Conservation (phyloP, 1,139 yeast genomes). For the Barnettozyma hawaiiensis region DNA sequence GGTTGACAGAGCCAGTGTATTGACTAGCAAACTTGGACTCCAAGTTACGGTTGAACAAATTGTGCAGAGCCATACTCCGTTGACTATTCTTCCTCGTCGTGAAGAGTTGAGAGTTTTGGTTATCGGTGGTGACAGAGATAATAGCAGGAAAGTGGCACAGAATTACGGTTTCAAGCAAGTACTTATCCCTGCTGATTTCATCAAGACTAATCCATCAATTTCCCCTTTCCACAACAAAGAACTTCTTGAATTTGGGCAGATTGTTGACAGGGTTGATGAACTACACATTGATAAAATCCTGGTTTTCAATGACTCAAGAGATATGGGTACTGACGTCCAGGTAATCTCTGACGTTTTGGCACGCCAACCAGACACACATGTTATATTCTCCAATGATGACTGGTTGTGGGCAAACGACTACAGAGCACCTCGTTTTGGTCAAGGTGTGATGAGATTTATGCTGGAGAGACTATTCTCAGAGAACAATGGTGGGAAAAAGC, state of each 20-base stretch:
- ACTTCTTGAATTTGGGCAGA: conserved; percentile 39
- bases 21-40: conserved; percentile 47
- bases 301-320: conserved; percentile 89
- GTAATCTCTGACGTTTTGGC: conserved; percentile 66
- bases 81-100: conserved; percentile 51
- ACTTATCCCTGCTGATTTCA: conserved; percentile 68
- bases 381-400: conserved; percentile 83
- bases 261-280: conserved; percentile 28
- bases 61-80: conserved; percentile 90
- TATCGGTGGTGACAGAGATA: conserved; percentile 77
- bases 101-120: conserved; percentile 59
- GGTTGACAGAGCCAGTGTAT: conserved; percentile 47
- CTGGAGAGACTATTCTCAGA: conserved; percentile 60
- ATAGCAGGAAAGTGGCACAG: conserved; percentile 64
- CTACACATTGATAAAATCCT: conserved; percentile 70
- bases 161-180: conserved; percentile 80
- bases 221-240: conserved; percentile 71
- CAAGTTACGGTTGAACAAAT: conserved; percentile 58
- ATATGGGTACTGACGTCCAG: conserved; percentile 83
- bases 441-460: conserved; percentile 76
- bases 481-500: conserved; percentile 36
- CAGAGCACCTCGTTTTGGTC: conserved; percentile 77
- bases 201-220: conserved; percentile 50
- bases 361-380: conserved; percentile 61
- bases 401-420: conserved; percentile 89